Evolutionary conservation across 1,139 yeast species (phyloP), one percentile per base, ranked within the genome.

Genomic region (Saccharomyces pastorianus): DNA sequence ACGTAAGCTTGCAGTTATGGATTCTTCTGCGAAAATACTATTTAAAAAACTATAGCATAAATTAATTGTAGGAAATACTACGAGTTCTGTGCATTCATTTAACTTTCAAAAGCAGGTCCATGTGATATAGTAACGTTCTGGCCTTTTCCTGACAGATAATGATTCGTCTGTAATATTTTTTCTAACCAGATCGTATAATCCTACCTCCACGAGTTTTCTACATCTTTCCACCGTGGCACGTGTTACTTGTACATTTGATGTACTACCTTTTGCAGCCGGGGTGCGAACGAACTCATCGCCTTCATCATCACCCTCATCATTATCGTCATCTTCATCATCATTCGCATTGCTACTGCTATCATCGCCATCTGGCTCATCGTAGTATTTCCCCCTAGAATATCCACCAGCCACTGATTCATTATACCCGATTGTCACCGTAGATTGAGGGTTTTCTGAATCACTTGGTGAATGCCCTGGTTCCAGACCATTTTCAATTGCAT

Each of bases 111-210:
- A 66, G 55, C 23, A 59, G 51, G 53, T 66, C 69, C 70, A 67
- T 67, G 42, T 66, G 68, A 55, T 61, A 65, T n/a, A 64, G 55
- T 34, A 68, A 56, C 2, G 66, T 64, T 51, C 66, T 63, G 5
- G 71, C 68, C 51, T 68, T 67, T 46, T 68, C 71, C 68, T 62
- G 4, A 67, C 69, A 47, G 63, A 57, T 27, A 67, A 55, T 17
- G 66, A 58, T 25, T 62, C 65, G 48, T 65, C 69, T 32, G 62
- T 61, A 4, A 64, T 61, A 38, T 66, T 65, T 29, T 62, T 59
- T 55, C 63, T 62, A 3, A 67, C 65, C 6, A 65, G 55, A 14
- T 65, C 66, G 51, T 64, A 60, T 27, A 68, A 55, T 2, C 71
- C 71, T 49, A 66, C 50, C 7, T 56, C 56, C 8, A 60, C 65